Base-by-base conservation (phyloP, 1,284 basidiomycete genomes). In the Heterobasidion occidentale region DNA sequence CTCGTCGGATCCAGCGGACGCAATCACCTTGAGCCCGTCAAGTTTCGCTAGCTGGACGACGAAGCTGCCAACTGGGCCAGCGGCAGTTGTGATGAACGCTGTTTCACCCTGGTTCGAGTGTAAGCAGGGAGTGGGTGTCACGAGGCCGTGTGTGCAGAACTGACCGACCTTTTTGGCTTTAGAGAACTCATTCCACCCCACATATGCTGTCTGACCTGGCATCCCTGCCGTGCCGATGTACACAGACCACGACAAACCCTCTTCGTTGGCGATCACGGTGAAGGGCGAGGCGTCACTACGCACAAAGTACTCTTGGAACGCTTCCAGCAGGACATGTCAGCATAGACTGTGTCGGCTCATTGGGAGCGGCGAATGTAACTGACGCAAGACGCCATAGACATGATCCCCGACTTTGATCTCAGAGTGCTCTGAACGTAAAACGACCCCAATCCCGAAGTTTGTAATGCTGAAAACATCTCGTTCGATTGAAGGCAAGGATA, bases 61-160 rank as follows among this genome's bases (percentile, higher is more conserved):
- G 42, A 45, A 53, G 54, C 60, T 46, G n/a, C 76, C 72, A 51
- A 78, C 81, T 0, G 74, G 71, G 8, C 79, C 80, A 19, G 79
- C 81, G 5, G 78, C 83, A 6, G 79, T 77, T 2, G 74, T 76
- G 14, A 86, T 73, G 56, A 81, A 80, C 33, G 79, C 75, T 0
- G 73, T 76, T 36, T 86, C 83, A 7, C 81, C 81, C 67, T 79
- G 27, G 35, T 36, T 20, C 60, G 33, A 42, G 38, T 11, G 6
- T 42, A 42, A 42, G n/a, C 4, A 6, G 27, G 27, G 27, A 3
- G 3, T 27, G 27, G 27, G 3, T 27, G 27, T 27, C 27, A 27
- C 27, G 5, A 27, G 2, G 27, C 3, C 27, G 27, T 27, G 27
- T 27, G 27, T 27, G 27, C 5, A 5, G n/a, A 27, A n/a, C 6